Evolutionary conservation across 805 yeast species (phyloP), one percentile per base, ranked within the genome.

Genomic region (Metschnikowia arizonensis): DNA sequence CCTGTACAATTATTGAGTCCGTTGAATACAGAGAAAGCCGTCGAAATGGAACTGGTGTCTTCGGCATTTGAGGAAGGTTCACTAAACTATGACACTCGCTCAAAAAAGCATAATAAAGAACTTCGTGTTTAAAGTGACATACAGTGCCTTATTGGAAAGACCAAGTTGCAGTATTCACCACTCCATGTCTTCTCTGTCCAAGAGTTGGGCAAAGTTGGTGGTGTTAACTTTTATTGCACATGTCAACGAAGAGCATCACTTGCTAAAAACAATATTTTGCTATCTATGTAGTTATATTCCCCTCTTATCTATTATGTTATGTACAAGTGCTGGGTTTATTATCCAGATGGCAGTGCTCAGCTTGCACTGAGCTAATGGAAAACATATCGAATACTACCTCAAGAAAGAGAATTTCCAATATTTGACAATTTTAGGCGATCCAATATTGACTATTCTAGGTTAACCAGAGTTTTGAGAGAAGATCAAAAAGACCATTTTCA

Each of bases 401-500:
- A 6, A 18, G 34, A n/a, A n/a, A n/a, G 14, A 11, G n/a, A 3
- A 10, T 18, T 17, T 21, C n/a, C n/a, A n/a, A 19, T 37, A 7
- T 3, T 19, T 10, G 17, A 14, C 18, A 19, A 6, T 17, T 30
- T 44, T 43, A 65, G 26, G 81, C 77, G 6, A 21, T 21, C 24
- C 24, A n/a, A n/a, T n/a, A n/a, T n/a, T n/a, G n/a, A n/a, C n/a
- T n/a, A n/a, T n/a, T n/a, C n/a, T n/a, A n/a, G n/a, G n/a, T n/a
- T 36, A 54, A 59, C 96, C 96, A 90, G 40, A 86, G 54, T 56
- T 71, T 73, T 50, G 67, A 61, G 33, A 87, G 58, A 45, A 91
- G 72, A 46, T 82, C 88, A 46, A 81, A 74, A 30, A 91, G 54
- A 5, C 99, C 99, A 57, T 81, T 82, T 54, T 82, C 83, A 49